A percentile compares a stretch with the other conserved stretches of the same genome.
phyloP scores from a whole-genome alignment of 331 rosid species.

The Stylosanthes scabra region DNA sequence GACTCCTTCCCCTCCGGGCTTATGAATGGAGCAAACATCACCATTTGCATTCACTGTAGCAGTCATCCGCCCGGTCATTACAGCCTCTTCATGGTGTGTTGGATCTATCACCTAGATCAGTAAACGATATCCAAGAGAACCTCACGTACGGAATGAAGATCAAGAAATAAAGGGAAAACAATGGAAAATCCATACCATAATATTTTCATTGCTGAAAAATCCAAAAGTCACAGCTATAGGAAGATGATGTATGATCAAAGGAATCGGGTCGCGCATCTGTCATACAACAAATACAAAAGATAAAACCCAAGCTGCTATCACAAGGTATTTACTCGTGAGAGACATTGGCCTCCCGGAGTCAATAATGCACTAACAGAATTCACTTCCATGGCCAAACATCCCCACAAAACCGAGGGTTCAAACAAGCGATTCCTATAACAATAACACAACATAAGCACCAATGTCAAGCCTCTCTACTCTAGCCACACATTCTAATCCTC shows the following conservation, averaged over 20 bases:
- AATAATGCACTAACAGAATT: constrained; percentile 3
- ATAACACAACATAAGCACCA: background rate
- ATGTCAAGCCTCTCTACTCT: background rate
- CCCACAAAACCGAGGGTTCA: background rate
- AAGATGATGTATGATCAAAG: constrained; percentile 86
- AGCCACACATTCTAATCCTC: background rate
- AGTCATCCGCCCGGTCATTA: constrained; percentile 95
- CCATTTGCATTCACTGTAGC: constrained; percentile 82
- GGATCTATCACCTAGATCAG: constrained; percentile 82
- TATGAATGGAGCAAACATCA: constrained; percentile 91
- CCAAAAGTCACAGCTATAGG: constrained; percentile 94
- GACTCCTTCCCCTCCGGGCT: constrained; percentile 90
- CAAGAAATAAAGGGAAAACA: background rate
- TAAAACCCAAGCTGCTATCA: background rate
- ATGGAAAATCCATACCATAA: constrained; percentile 53
- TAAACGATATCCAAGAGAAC: constrained; percentile 17
- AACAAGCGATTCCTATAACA: constrained; percentile 7
- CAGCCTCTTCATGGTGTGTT: constrained; percentile 82
- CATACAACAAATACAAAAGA: constrained; percentile 29
- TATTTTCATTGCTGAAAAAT: constrained; percentile 69
- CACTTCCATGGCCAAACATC: background rate
- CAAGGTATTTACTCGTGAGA: constrained; percentile 15
- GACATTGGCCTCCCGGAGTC: background rate
- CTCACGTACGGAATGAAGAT: constrained; percentile 6
- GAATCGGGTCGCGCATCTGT: constrained; percentile 89